Conservation (phyloP, 768 basidiomycete genomes). For the Calocybe gangraenosa region DNA sequence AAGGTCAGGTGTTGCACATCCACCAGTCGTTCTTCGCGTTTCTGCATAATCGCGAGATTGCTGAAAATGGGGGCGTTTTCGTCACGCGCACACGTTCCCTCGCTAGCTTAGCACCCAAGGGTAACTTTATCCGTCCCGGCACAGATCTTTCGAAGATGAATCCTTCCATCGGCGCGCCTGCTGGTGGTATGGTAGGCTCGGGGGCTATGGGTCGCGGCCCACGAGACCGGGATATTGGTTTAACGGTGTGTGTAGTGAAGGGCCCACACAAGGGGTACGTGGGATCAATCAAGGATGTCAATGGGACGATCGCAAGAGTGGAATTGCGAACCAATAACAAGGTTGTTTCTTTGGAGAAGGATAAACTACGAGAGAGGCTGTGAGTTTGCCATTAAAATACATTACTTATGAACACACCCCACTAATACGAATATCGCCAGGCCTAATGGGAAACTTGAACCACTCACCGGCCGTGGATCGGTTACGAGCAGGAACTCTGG, state of each 20-base stretch:
- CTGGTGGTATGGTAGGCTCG: constrained; percentile 78
- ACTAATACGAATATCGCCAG: constrained; percentile 36
- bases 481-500: constrained; percentile 10
- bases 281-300: constrained; percentile 93
- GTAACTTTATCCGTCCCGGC: constrained; percentile 58
- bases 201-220: constrained; percentile 76
- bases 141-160: constrained; percentile 92
- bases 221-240: constrained; percentile 78
- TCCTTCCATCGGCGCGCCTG: constrained; percentile 61
- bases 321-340: constrained; percentile 90
- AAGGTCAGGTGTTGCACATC: constrained; percentile 89
- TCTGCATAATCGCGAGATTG: constrained; percentile 85
- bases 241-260: constrained; percentile 73
- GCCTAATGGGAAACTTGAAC: constrained; percentile 50
- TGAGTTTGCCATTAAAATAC: too few relatives aligned
- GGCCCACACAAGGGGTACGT: constrained; percentile 89
- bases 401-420: too few relatives aligned
- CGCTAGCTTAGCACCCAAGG: constrained; percentile 83
- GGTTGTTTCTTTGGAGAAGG: constrained; percentile 81
- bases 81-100: constrained; percentile 84
- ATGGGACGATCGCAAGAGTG: constrained; percentile 80
- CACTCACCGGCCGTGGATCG: constrained; percentile 35
- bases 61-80: constrained; percentile 92
- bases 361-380: constrained; percentile 69
- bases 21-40: constrained; percentile 94